Evolutionary conservation across 73 alveolate species (phyloP).

Genomic region (Paramecium primaurelia): DNA sequence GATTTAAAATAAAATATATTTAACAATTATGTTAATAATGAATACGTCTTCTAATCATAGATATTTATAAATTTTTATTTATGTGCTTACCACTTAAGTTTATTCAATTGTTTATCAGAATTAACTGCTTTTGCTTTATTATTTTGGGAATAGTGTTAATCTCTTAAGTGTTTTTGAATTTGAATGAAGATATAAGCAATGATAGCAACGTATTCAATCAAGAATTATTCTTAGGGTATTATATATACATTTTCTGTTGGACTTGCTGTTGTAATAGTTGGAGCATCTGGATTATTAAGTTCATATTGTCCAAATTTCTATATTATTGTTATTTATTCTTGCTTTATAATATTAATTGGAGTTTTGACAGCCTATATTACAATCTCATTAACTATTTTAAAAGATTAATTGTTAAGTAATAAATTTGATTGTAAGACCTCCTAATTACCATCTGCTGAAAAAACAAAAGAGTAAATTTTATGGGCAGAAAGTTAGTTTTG

Average conservation of each 20-base stretch:
- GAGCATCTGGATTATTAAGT: neutral
- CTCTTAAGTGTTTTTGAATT: neutral
- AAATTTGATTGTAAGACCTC: neutral
- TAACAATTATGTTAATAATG: neutral
- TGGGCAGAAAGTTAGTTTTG: neutral
- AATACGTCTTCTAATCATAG: neutral
- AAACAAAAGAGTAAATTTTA: neutral
- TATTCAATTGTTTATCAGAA: neutral
- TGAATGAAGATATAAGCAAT: neutral
- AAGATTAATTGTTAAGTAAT: neutral
- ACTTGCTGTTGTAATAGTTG: neutral
- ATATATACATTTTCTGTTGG: neutral
- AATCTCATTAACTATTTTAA: neutral
- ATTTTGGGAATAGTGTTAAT: neutral
- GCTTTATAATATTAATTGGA: neutral
- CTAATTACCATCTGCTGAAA: neutral
- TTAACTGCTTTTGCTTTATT: slow-evolving; percentile 9
- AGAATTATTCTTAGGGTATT: neutral
- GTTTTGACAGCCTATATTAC: neutral
- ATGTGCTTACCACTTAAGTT: neutral
- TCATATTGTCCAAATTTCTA: neutral
- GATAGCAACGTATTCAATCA: neutral
- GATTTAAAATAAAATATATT: neutral
- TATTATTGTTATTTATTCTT: neutral
- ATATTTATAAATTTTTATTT: neutral